A percentile compares a stretch with the other conserved stretches of the same genome.
Evolutionary conservation across 257 asterid genomes (phyloP).

Genomic region (Rauvolfia tetraphylla): DNA sequence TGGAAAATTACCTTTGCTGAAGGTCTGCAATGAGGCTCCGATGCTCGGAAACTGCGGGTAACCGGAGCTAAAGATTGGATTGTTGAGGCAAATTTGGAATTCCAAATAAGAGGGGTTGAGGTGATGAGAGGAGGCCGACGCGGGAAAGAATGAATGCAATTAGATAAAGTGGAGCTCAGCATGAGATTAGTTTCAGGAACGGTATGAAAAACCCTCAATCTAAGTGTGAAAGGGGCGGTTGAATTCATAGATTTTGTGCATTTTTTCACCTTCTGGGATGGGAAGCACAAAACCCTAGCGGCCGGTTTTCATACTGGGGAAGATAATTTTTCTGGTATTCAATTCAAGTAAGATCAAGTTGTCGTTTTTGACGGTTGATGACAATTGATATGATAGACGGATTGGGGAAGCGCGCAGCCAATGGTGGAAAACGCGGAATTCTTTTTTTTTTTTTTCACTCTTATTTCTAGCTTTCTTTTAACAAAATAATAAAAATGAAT

Average conservation of each 20-base stretch:
- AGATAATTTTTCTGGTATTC: conserved; percentile 8
- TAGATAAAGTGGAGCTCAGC: conserved; percentile 46
- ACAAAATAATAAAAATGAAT: too few species aligned
- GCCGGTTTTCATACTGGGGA: neutral
- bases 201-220: conserved; percentile 32
- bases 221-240: conserved; percentile 26
- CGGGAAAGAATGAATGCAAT: conserved; percentile 48
- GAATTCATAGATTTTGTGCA: conserved; percentile 54
- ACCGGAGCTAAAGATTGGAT: conserved; percentile 33
- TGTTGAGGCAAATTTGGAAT: conserved; percentile 36
- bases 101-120: conserved; percentile 38
- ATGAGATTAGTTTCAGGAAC: conserved; percentile 40
- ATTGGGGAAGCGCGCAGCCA: neutral
- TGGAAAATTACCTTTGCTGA: conserved; percentile 47
- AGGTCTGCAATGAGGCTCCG: conserved; percentile 38
- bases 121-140: conserved; percentile 39
- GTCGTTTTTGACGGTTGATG: conserved; percentile 28
- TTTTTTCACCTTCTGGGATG: conserved; percentile 23
- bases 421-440: neutral
- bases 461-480: too few species aligned
- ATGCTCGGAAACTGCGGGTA: conserved; percentile 28
- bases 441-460: too few species aligned
- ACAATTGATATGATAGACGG: neutral
- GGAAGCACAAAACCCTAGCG: conserved; percentile 38
- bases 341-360: conserved; percentile 15